Evolutionary conservation across 1,284 basidiomycete species (phyloP), one percentile per base, ranked within the genome.

Genomic region (Gymnopus androsaceus): DNA sequence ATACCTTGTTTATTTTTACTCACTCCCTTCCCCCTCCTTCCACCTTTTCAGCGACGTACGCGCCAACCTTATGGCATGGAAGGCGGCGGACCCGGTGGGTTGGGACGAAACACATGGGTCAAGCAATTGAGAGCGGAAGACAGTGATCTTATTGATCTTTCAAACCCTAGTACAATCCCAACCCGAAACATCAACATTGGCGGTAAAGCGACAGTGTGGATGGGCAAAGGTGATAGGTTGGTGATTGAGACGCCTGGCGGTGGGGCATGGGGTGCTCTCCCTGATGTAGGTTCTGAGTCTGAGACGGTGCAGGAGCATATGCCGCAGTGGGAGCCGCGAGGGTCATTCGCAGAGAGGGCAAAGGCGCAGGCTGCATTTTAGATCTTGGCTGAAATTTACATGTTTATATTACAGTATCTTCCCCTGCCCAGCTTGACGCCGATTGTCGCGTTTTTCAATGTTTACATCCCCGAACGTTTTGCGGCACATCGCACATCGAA

Each of bases 241-340:
- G 63, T 90, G 55, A 87, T 97, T 56, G 85, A 94, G 71, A 98
- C 95, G 3, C 95, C 95, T 0, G 95, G 95, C 1, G 95, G 92
- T 4, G 95, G 95, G 3, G 95, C 87, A 1, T 98, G 92, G 92
- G 94, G 95, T 1, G 64, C 64, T 12, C 65, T 76, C 11, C 71
- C 69, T 4, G 72, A 70, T 14, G 64, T 62, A 28, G 63, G 63
- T 9, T 37, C 31, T 27, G 23, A 12, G 12, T 12, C 15, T 25
- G 36, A 27, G 17, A 27, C 23, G 19, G 31, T 25, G 40, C 27
- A 38, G 41, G 66, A 61, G 37, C 75, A 81, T 69, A 68, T 73
- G 54, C 73, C 68, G 27, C 75, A 71, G 41, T 92, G 88, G 90
- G 85, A 86, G 63, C 82, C 87, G 15, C 75, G 89, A 54, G 89